These are phyloP conservation scores for Linnemannia exigua DNA, from an alignment of 192 early-diverging fungal species.

Conservation along the genomic window DNA sequence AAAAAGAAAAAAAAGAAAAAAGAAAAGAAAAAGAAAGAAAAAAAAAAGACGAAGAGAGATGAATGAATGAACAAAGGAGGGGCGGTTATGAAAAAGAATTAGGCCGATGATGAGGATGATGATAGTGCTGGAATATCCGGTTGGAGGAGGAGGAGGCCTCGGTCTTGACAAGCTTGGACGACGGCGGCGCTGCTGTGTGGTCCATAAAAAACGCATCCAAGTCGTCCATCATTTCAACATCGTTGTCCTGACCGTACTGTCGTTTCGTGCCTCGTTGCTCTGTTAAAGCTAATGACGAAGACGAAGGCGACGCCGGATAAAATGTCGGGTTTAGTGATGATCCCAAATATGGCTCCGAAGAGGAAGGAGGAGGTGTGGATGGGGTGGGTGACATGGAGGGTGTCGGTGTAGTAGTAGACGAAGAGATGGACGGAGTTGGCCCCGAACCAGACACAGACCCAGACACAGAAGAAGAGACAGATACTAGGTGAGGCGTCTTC, in stretches of 20 bases:
- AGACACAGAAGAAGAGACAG: not conserved
- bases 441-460: not conserved
- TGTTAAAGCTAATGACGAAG: too few relatives aligned
- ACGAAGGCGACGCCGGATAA: too few relatives aligned
- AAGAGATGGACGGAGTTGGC: not conserved
- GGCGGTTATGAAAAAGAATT: not conserved
- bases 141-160: not conserved
- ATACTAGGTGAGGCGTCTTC: not conserved
- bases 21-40: not conserved
- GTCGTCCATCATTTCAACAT: not conserved
- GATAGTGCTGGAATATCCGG: not conserved
- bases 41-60: not conserved
- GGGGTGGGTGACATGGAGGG: not conserved
- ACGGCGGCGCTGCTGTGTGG: not conserved
- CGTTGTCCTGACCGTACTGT: not conserved
- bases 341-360: not conserved
- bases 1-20: slow-evolving; percentile 31
- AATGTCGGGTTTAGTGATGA: not conserved
- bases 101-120: too few relatives aligned
- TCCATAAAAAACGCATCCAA: not conserved
- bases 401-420: not conserved
- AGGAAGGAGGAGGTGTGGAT: not conserved
- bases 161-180: not conserved
- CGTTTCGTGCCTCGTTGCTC: not conserved
- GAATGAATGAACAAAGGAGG: too few relatives aligned